Evolutionary conservation across 192 early-diverging fungal species (phyloP).

Genomic region (Funneliformis geosporum): DNA sequence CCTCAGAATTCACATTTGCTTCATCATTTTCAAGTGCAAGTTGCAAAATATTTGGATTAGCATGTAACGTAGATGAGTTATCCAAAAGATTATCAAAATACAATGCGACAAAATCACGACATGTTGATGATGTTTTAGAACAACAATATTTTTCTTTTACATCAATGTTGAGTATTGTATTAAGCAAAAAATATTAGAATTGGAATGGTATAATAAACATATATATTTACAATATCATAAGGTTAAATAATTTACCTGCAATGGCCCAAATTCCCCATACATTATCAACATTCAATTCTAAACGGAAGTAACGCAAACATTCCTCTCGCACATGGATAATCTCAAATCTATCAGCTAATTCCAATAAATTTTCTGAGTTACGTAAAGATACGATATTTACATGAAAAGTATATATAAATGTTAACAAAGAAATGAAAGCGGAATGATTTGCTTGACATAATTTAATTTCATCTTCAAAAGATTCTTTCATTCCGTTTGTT

Average conservation of each 20-base stretch:
- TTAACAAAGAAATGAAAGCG: conserved; percentile 20
- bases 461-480: conserved; percentile 25
- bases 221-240: background rate
- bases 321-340: conserved; percentile 34
- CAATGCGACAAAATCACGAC: conserved; percentile 34
- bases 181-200: background rate
- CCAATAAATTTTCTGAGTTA: conserved; percentile 36
- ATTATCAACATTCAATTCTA: conserved; percentile 33
- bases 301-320: conserved; percentile 34
- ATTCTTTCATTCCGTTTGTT: conserved; percentile 25
- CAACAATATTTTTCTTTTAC: conserved; percentile 34
- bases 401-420: conserved; percentile 2
- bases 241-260: conserved; percentile 34
- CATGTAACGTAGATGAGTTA: conserved; percentile 32
- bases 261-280: conserved; percentile 43
- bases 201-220: background rate
- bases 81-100: conserved; percentile 29
- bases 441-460: conserved; percentile 31
- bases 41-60: conserved; percentile 34
- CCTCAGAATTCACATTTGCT: conserved; percentile 35
- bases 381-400: conserved; percentile 11
- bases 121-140: conserved; percentile 33
- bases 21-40: conserved; percentile 38
- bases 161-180: background rate
- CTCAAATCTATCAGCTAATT: conserved; percentile 39